A percentile compares a stretch with the other conserved stretches of the same genome.
phyloP scores from a whole-genome alignment of 2,329 filamentous ascomycete species.

The Aspergillus melleus region DNA sequence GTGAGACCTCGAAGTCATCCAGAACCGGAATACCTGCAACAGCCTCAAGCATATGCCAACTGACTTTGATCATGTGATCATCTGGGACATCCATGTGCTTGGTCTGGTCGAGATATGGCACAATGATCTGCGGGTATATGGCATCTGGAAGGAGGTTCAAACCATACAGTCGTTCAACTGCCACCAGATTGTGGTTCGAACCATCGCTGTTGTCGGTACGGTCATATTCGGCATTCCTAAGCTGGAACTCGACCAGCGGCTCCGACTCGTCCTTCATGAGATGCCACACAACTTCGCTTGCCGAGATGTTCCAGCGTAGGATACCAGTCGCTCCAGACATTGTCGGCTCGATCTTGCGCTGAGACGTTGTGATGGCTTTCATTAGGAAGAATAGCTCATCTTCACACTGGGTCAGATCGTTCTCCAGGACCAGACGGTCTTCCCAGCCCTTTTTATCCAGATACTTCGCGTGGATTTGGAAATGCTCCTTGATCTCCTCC shows the following conservation, averaged over 20 bases:
- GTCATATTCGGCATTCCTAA: conserved; percentile 88
- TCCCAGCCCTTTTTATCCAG: conserved; percentile 90
- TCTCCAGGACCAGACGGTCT: conserved; percentile 83
- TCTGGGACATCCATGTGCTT: conserved; percentile 55
- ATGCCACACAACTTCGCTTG: conserved; percentile 95
- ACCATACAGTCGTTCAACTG: conserved; percentile 83
- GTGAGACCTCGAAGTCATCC: conserved; percentile 91
- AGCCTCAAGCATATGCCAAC: conserved; percentile 97
- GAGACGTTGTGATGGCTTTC: conserved; percentile 98
- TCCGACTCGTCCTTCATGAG: conserved; percentile 83
- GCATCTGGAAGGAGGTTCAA: conserved; percentile 88
- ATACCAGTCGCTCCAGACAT: conserved; percentile 73
- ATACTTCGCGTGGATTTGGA: conserved; percentile 86
- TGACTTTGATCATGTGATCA: conserved; percentile 86
- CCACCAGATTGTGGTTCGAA: conserved; percentile 89
- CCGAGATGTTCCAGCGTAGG: conserved; percentile 89
- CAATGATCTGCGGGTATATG: conserved; percentile 93
- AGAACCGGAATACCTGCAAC: conserved; percentile 97
- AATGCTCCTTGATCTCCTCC: conserved; percentile 94
- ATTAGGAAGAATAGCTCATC: conserved; percentile 99
- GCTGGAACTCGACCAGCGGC: conserved; percentile 87
- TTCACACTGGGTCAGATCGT: conserved; percentile 83
- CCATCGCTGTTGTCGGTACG: conserved; percentile 96
- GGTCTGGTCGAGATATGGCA: conserved; percentile 75
- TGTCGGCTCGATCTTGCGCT: conserved; percentile 71